These are phyloP conservation scores for Russula compacta DNA, from an alignment of 768 basidiomycete genomes.

Conservation along the genomic window DNA sequence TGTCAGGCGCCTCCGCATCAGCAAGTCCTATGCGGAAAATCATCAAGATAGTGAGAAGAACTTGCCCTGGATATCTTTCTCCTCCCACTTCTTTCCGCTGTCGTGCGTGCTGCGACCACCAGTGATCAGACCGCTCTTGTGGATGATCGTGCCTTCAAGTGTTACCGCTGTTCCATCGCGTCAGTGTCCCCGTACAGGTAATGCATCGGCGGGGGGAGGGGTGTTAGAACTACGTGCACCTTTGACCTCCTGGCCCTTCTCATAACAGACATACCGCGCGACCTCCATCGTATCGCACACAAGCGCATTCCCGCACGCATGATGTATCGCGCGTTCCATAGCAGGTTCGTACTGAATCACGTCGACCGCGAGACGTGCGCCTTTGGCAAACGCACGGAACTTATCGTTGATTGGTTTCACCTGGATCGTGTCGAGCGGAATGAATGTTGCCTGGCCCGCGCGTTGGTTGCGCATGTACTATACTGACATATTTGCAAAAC, in stretches of 20 bases:
- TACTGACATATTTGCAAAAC: not conserved
- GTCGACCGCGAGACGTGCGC: slow-evolving; percentile 52
- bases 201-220: not conserved
- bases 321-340: slow-evolving; percentile 91
- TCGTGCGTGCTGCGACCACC: slow-evolving; percentile 79
- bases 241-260: slow-evolving; percentile 94
- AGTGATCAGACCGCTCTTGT: slow-evolving; percentile 95
- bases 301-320: slow-evolving; percentile 90
- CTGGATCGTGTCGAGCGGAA: slow-evolving; percentile 96
- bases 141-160: slow-evolving; percentile 92
- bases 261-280: slow-evolving; percentile 84
- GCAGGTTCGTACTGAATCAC: slow-evolving; percentile 56
- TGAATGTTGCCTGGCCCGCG: slow-evolving; percentile 92
- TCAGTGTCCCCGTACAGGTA: not conserved
- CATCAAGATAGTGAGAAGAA: not conserved
- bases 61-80: slow-evolving; percentile 82
- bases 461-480: slow-evolving; percentile 94
- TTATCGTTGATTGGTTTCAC: slow-evolving; percentile 92
- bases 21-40: not conserved
- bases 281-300: slow-evolving; percentile 96
- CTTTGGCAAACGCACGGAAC: slow-evolving; percentile 83
- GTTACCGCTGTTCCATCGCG: slow-evolving; percentile 63
- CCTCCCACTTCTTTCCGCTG: slow-evolving; percentile 85
- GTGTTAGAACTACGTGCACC: slow-evolving; percentile 38
- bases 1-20: slow-evolving; percentile 15